These are phyloP conservation scores for Botryotinia globosa DNA, from an alignment of 2,329 filamentous ascomycete species.

Conservation along the genomic window DNA sequence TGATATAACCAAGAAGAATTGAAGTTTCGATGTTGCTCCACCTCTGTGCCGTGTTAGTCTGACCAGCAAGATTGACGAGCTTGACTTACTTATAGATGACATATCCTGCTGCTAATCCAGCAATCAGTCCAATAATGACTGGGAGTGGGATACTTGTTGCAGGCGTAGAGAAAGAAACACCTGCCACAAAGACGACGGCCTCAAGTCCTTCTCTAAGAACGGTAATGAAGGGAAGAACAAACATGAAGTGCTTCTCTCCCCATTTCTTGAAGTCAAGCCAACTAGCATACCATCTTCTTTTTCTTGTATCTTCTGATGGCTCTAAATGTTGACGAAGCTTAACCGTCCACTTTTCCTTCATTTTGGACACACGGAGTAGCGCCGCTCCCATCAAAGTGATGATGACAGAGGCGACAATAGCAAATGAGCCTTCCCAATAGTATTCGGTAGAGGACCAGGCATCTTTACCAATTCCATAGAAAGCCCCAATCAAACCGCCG, in stretches of 20 bases:
- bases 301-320: slow-evolving; percentile 41
- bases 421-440: slow-evolving; percentile 79
- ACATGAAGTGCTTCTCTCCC: slow-evolving; percentile 80
- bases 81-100: slow-evolving; percentile 69
- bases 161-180: slow-evolving; percentile 73
- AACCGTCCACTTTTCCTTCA: slow-evolving; percentile 83
- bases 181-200: slow-evolving; percentile 81
- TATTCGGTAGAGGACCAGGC: slow-evolving; percentile 67
- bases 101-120: slow-evolving; percentile 66
- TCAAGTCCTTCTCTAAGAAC: slow-evolving; percentile 85
- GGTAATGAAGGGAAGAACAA: slow-evolving; percentile 80
- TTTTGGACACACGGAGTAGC: slow-evolving; percentile 75
- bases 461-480: slow-evolving; percentile 64
- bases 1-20: slow-evolving; percentile 76
- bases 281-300: slow-evolving; percentile 32
- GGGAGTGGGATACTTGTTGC: slow-evolving; percentile 75
- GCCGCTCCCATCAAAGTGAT: slow-evolving; percentile 80
- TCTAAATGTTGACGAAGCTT: slow-evolving; percentile 70
- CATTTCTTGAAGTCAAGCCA: slow-evolving; percentile 57
- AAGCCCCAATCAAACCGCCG: slow-evolving; percentile 59
- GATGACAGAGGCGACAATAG: slow-evolving; percentile 70
- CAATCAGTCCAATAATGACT: slow-evolving; percentile 67
- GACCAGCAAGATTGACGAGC: neutral
- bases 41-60: slow-evolving; percentile 43
- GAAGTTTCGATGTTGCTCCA: slow-evolving; percentile 63